Conservation (phyloP, 2,329 filamentous ascomycete genomes). For the Stachybotrys chlorohalonatus region DNA sequence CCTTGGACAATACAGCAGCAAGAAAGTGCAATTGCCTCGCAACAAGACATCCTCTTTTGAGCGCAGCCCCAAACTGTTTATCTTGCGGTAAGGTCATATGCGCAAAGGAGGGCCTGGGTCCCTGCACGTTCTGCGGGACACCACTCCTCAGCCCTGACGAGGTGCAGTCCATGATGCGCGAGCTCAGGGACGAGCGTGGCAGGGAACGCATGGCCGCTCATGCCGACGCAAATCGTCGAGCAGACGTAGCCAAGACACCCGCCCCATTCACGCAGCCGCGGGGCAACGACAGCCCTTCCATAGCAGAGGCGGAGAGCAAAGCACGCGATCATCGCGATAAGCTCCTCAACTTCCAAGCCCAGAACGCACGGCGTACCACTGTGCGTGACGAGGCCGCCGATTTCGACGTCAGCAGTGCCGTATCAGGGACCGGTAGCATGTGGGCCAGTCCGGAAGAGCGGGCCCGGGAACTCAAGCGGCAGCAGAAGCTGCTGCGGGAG, state of each 20-base stretch:
- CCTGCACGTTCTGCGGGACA: conserved; percentile 81
- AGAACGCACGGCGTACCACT: conserved; percentile 76
- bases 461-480: conserved; percentile 72
- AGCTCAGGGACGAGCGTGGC: conserved; percentile 77
- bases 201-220: conserved; percentile 79
- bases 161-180: conserved; percentile 75
- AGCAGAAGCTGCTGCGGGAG: conserved; percentile 75
- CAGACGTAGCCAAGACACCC: conserved; percentile 54
- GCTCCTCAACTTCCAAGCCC: conserved; percentile 71
- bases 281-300: conserved; percentile 22
- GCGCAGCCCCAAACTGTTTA: conserved; percentile 87
- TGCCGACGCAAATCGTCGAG: conserved; percentile 57
- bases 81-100: conserved; percentile 93
- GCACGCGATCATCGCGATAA: conserved; percentile 74
- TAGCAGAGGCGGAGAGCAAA: conserved; percentile 52
- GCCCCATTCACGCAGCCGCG: conserved; percentile 48
- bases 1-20: conserved; percentile 43
- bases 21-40: conserved; percentile 83
- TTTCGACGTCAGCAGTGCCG: conserved; percentile 41
- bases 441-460: conserved; percentile 81
- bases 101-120: conserved; percentile 84
- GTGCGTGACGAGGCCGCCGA: conserved; percentile 76
- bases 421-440: conserved; percentile 44
- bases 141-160: conserved; percentile 65
- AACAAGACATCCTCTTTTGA: conserved; percentile 75